Percentiles rank a stretch among this genome's conserved stretches.
Evolutionary conservation across 192 early-diverging fungal genomes (phyloP).

Genomic region (Backusella sp.): DNA sequence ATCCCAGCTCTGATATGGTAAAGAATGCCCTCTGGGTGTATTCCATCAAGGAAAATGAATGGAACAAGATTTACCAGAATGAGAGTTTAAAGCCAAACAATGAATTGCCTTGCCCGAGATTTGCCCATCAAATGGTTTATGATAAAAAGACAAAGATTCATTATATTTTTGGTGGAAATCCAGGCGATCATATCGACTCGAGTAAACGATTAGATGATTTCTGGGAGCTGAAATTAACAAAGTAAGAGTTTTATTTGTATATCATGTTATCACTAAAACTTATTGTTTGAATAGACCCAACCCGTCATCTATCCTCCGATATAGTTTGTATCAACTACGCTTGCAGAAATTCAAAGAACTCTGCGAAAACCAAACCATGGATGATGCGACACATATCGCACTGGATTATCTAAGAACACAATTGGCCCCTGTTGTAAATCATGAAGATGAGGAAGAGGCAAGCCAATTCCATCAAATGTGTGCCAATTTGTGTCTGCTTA

Average conservation of each 20-base stretch:
- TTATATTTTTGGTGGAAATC: constrained; percentile 95
- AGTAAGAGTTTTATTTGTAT: constrained; percentile 43
- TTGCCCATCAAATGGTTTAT: constrained; percentile 92
- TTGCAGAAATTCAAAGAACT: constrained; percentile 81
- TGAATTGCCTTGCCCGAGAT: constrained; percentile 73
- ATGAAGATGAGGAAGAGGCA: constrained; percentile 43
- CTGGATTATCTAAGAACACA: constrained; percentile 77
- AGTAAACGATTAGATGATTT: constrained; percentile 78
- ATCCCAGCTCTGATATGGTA: constrained; percentile 61
- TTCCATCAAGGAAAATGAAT: constrained; percentile 44
- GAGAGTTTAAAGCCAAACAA: constrained; percentile 30
- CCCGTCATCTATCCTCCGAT: constrained; percentile 67
- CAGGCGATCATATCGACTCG: constrained; percentile 61
- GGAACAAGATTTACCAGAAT: constrained; percentile 73
- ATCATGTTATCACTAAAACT: not conserved
- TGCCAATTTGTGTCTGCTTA: constrained; percentile 14
- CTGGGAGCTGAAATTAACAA: constrained; percentile 71
- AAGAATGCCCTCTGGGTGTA: constrained; percentile 85
- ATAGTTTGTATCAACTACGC: constrained; percentile 74
- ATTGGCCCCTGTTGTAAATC: constrained; percentile 72
- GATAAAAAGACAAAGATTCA: constrained; percentile 67
- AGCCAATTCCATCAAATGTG: constrained; percentile 39
- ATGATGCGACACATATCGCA: constrained; percentile 49
- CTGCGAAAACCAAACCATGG: constrained; percentile 40
- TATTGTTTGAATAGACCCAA: constrained; percentile 43